A percentile compares a stretch with the other conserved stretches of the same genome.
phyloP scores from a whole-genome alignment of 352 stramenopile genomes.

The Globisporangium rhizosaccharum region DNA sequence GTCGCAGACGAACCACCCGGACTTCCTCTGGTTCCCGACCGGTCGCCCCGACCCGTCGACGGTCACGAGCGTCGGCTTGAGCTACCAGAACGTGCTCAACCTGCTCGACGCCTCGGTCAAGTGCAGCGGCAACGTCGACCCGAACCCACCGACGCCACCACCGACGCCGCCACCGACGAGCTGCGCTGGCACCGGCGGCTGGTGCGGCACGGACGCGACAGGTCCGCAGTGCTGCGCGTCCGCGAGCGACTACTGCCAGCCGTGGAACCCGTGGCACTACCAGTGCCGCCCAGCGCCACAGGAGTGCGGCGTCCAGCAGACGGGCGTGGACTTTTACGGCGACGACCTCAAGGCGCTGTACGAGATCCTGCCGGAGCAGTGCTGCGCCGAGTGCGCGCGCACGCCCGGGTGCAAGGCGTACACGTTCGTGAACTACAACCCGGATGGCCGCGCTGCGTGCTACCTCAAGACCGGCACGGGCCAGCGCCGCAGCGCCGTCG shows the following conservation, averaged over 20 bases:
- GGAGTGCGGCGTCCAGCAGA: conserved; percentile 14
- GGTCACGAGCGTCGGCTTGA: conserved; percentile 8
- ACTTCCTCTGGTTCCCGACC: conserved; percentile 15
- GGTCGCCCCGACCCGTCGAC: conserved; percentile 1
- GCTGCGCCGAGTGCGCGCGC: conserved; percentile 16
- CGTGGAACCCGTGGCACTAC: conserved; percentile 36
- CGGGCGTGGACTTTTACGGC: conserved; percentile 14
- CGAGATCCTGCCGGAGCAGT: conserved; percentile 17
- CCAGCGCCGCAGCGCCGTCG: not conserved
- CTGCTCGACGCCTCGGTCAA: conserved; percentile 10
- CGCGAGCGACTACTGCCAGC: conserved; percentile 33
- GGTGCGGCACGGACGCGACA: not conserved
- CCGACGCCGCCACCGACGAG: too few relatives aligned
- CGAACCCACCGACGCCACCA: not conserved
- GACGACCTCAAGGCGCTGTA: conserved; percentile 11
- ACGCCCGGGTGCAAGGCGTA: conserved; percentile 41
- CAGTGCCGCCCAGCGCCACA: conserved; percentile 22
- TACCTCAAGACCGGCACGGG: conserved; percentile 11
- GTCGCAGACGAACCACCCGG: conserved; percentile 12
- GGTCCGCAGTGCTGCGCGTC: not conserved
- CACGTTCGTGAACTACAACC: conserved; percentile 36
- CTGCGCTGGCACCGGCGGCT: not conserved
- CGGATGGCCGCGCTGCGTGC: conserved; percentile 5
- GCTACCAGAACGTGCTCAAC: conserved; percentile 6
- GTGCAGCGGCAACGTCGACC: not conserved